phyloP scores from a whole-genome alignment of 2,329 filamentous ascomycete species.

The Fusarium burgessii region DNA sequence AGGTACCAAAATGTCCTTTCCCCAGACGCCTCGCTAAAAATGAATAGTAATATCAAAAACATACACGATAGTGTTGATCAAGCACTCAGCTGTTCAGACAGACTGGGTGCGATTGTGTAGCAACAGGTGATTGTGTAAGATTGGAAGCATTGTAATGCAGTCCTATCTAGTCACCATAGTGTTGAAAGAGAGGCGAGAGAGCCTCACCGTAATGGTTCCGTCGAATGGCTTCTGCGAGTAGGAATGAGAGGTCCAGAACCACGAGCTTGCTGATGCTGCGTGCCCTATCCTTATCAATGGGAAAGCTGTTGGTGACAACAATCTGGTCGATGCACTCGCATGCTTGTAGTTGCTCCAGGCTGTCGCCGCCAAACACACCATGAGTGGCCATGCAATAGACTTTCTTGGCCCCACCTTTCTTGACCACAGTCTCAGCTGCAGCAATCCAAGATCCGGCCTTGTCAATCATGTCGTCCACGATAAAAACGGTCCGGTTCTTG shows the following conservation, averaged over 20 bases:
- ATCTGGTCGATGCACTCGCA: constrained; percentile 96
- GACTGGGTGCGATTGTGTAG: constrained; percentile 13
- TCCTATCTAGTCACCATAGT: constrained; percentile 65
- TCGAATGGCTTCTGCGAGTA: constrained; percentile 92
- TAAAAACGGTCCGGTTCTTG: constrained; percentile 86
- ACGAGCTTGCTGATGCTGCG: constrained; percentile 84
- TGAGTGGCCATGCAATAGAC: constrained; percentile 99
- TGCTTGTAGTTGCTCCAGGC: constrained; percentile 87
- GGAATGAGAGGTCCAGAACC: constrained; percentile 86
- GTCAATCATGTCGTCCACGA: constrained; percentile 99
- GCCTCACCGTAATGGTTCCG: constrained; percentile 97
- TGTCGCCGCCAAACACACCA: constrained; percentile 91
- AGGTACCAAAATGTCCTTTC: constrained; percentile 40
- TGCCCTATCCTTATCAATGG: constrained; percentile 81
- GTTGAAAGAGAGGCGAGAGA: constrained; percentile 77
- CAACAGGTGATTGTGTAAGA: constrained; percentile 21
- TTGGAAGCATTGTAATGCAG: constrained; percentile 6
- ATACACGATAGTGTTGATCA: constrained; percentile 35
- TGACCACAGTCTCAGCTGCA: constrained; percentile 95
- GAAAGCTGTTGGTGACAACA: constrained; percentile 97
- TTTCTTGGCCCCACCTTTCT: constrained; percentile 89
- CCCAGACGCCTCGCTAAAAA: constrained; percentile 55
- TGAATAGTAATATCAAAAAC: constrained; percentile 32
- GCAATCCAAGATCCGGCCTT: constrained; percentile 97
- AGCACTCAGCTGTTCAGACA: constrained; percentile 8